A percentile compares a stretch with the other conserved stretches of the same genome.
phyloP scores from a whole-genome alignment of 352 stramenopile species.

The Pythium folliculosum region DNA sequence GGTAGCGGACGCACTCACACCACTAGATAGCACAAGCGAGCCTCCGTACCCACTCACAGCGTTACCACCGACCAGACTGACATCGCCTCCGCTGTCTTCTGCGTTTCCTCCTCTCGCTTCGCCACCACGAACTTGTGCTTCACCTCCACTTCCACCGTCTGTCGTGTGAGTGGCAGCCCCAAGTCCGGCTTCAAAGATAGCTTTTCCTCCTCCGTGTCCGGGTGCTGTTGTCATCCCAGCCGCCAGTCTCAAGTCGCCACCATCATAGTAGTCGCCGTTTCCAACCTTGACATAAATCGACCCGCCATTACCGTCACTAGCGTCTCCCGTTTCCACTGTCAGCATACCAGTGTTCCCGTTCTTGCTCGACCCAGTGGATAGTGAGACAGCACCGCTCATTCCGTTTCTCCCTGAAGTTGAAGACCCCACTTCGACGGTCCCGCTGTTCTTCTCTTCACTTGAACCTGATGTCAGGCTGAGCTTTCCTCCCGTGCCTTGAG shows the following conservation, averaged over 20 bases:
- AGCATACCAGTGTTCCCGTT: slow-evolving; percentile 43
- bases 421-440: slow-evolving; percentile 47
- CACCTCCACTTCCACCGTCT: slow-evolving; percentile 91
- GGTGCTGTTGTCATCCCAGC: slow-evolving; percentile 64
- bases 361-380: slow-evolving; percentile 34
- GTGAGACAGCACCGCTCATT: slow-evolving; percentile 55
- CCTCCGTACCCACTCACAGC: slow-evolving; percentile 68
- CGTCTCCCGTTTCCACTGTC: slow-evolving; percentile 42
- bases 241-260: slow-evolving; percentile 55
- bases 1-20: slow-evolving; percentile 50
- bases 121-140: slow-evolving; percentile 81
- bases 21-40: slow-evolving; percentile 47
- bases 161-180: slow-evolving; percentile 73
- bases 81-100: slow-evolving; percentile 88
- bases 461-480: slow-evolving; percentile 49
- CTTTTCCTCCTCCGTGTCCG: slow-evolving; percentile 53
- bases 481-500: slow-evolving; percentile 52
- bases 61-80: slow-evolving; percentile 76
- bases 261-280: slow-evolving; percentile 52
- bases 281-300: slow-evolving; percentile 61
- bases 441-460: slow-evolving; percentile 55
- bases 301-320: slow-evolving; percentile 62
- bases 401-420: slow-evolving; percentile 50
- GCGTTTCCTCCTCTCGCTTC: slow-evolving; percentile 85
- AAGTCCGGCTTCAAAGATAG: slow-evolving; percentile 47